Evolutionary conservation across 352 stramenopile species (phyloP), one percentile per base, ranked within the genome.

Genomic region (Phytophthora constricta): DNA sequence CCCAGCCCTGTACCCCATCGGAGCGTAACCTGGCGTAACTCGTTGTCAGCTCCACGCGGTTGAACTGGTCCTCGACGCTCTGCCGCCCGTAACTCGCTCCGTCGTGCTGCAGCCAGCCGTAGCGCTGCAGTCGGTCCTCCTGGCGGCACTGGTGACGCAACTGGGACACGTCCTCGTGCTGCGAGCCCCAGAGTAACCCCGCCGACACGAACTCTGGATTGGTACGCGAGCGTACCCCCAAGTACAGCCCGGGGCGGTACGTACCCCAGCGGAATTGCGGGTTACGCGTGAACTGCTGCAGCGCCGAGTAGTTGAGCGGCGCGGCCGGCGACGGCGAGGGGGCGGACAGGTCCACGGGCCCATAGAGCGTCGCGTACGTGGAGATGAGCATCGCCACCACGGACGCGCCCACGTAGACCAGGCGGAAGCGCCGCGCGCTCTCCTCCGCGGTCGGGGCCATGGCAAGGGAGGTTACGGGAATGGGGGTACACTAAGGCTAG

Each of bases 21-120:
- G 76, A 68, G n/a, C 79, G 73, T 20, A 90, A 27, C 20, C 58
- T 39, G 11, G 59, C 63, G 65, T 89, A 96, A 25, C 77, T 81
- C 3, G 87, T 92, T 8, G 74, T 68, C 11, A 96, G 57, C 31
- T 77, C 59, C 42, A 94, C 61, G 33, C 76, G 80, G 62, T 94
- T 93, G 71, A 86, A 86, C 72, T 92, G 86, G 53, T 96, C 87
- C 34, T 89, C 79, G 20, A 96, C 70, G 19, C 42, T 70, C 58
- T 96, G 86, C 19, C 66, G 47, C 1, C 83, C 87, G 59, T 83
- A 96, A 46, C 45, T 60, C 26, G 60, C 68, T 20, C 87, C 87
- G 55, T 96, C 84, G 65, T 96, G 87, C 31, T 90, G 60, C 7
- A 85, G 59, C 87, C 87, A 96, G n/a, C 86, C 86, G 60, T 96